Evolutionary conservation across 306 rosid species (phyloP).

Genomic region (Vigna mungo): DNA sequence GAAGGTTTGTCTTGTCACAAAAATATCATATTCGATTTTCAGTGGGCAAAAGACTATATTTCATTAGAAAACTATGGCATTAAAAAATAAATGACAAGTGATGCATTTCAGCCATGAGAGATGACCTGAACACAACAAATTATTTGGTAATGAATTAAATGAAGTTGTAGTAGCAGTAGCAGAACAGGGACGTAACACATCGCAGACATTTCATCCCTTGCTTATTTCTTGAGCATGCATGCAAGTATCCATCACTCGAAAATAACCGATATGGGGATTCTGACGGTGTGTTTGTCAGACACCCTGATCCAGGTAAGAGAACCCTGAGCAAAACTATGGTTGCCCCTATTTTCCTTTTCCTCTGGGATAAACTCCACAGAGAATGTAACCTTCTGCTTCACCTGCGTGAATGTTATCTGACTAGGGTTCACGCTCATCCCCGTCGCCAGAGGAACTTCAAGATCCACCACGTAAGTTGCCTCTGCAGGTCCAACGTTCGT

Average conservation of each 20-base stretch:
- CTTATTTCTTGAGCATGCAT: constrained; percentile 8
- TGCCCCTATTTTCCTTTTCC: constrained; percentile 32
- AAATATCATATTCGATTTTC: no score
- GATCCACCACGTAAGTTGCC: constrained; percentile 43
- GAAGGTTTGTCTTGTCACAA: no score
- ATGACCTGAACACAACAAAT: constrained; percentile 17
- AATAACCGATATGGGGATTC: constrained; percentile 53
- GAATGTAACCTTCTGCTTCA: constrained; percentile 53
- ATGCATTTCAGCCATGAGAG: not conserved
- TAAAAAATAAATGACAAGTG: not conserved
- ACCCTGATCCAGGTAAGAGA: constrained; percentile 63
- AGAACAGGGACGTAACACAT: no score
- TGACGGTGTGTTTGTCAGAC: constrained; percentile 52
- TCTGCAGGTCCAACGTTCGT: constrained; percentile 59
- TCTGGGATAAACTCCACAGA: constrained; percentile 46
- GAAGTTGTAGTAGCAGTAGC: no score
- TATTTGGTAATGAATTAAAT: not conserved
- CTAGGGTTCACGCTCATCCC: constrained; percentile 50
- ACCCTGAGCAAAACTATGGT: constrained; percentile 49
- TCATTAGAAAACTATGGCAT: not conserved
- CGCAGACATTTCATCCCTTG: not conserved
- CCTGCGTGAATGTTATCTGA: constrained; percentile 46
- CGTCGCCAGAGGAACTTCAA: constrained; percentile 44
- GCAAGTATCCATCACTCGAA: constrained; percentile 29
- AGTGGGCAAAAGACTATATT: not conserved